Conservation (phyloP, 306 rosid genomes). For the Argentina anserina region DNA sequence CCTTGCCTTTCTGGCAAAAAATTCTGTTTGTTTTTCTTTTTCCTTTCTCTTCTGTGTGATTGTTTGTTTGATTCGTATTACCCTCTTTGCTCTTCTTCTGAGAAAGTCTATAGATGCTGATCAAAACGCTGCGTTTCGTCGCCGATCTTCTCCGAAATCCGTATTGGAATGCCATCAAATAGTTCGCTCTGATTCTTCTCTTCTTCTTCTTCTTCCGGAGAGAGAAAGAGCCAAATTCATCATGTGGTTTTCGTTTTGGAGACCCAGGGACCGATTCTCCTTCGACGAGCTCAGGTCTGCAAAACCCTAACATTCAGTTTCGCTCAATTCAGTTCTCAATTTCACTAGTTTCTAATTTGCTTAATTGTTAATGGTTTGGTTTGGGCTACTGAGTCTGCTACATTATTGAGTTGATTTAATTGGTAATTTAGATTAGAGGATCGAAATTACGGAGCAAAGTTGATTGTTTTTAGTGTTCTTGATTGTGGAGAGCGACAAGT, state of each 20-base stretch:
- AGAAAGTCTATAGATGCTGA: not conserved
- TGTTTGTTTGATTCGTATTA: too few relatives aligned
- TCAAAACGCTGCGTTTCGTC: slow-evolving; percentile 10
- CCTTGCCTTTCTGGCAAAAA: slow-evolving; percentile 13
- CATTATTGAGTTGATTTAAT: not conserved
- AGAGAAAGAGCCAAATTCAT: slow-evolving; percentile 26
- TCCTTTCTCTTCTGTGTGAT: too few relatives aligned
- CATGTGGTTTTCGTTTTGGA: slow-evolving; percentile 94
- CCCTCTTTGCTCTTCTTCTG: slow-evolving; percentile 31
- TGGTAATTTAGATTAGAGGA: not conserved
- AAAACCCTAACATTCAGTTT: not conserved
- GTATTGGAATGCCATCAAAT: slow-evolving; percentile 2
- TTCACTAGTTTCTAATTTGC: not conserved
- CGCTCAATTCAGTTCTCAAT: slow-evolving; percentile 15
- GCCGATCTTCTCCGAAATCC: slow-evolving; percentile 10
- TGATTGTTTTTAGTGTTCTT: not conserved
- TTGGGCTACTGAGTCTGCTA: not conserved
- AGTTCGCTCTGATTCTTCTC: not conserved
- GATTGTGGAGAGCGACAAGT: not conserved
- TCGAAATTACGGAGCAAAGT: not conserved
- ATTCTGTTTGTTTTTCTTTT: not conserved
- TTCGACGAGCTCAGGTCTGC: slow-evolving; percentile 78
- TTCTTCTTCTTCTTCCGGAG: too few relatives aligned
- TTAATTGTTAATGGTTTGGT: not conserved
- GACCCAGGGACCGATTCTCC: slow-evolving; percentile 84